Conservation (phyloP, 495 filamentous ascomycete genomes). For the Entonaema liquescens region DNA sequence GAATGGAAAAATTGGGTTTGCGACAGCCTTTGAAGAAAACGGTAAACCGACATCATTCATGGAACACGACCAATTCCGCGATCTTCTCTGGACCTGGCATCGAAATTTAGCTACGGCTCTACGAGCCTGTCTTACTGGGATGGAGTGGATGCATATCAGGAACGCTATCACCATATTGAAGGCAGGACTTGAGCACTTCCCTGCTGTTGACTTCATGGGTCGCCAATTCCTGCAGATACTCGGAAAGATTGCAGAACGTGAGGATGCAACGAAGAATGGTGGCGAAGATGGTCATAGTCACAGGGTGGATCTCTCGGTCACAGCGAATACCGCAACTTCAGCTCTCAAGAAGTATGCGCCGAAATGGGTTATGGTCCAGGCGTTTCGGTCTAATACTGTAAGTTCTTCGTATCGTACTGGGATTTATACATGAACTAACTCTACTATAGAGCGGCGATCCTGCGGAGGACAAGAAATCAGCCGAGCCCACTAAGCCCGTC, state of each 20-base stretch:
- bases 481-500: conserved; percentile 35
- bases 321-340: conserved; percentile 85
- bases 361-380: conserved; percentile 86
- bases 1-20: conserved; percentile 60
- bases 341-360: conserved; percentile 79
- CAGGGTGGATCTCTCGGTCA: conserved; percentile 87
- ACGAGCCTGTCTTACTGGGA: conserved; percentile 76
- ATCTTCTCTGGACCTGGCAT: conserved; percentile 90
- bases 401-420: conserved; percentile 48
- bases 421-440: conserved; percentile 32
- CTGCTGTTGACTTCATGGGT: conserved; percentile 88
- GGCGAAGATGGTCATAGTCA: conserved; percentile 69
- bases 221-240: conserved; percentile 73
- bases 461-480: conserved; percentile 46
- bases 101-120: conserved; percentile 76
- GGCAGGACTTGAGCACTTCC: conserved; percentile 79
- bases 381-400: conserved; percentile 67
- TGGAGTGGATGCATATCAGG: conserved; percentile 97
- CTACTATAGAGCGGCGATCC: conserved; percentile 49
- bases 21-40: conserved; percentile 68
- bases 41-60: conserved; percentile 72
- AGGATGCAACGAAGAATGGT: conserved; percentile 65
- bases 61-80: conserved; percentile 85
- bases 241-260: conserved; percentile 75
- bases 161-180: conserved; percentile 95